Evolutionary conservation across 1,139 yeast genomes (phyloP).

Genomic region (Saccharomyces hybrid): DNA sequence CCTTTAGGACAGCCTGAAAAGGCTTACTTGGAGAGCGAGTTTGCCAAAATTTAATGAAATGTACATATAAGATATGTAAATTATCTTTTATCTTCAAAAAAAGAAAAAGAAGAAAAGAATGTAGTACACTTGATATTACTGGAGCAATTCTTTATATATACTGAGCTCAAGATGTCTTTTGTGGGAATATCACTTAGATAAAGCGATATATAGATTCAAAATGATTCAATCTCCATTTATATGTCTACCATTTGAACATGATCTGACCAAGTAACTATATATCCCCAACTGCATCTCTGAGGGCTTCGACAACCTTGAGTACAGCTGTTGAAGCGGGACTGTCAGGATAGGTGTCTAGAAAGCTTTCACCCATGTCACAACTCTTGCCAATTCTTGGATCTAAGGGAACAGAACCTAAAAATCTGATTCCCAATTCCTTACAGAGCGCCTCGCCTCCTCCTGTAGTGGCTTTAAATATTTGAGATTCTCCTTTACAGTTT

Average conservation of each 20-base stretch:
- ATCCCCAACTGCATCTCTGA: conserved; percentile 34
- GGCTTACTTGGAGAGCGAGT: conserved; percentile 10
- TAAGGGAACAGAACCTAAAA: conserved; percentile 85
- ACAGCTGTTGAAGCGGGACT: conserved; percentile 92
- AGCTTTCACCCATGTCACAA: conserved; percentile 85
- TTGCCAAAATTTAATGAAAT: conserved; percentile 2
- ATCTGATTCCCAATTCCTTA: conserved; percentile 65
- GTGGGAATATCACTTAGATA: neutral
- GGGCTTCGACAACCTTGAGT: conserved; percentile 63
- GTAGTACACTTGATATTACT: neutral
- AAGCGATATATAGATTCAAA: neutral
- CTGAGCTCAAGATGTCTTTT: neutral
- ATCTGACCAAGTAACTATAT: conserved; percentile 8
- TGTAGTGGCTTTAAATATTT: conserved; percentile 89
- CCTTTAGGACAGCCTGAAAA: conserved; percentile 27
- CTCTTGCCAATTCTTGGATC: conserved; percentile 94
- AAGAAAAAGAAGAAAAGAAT: neutral
- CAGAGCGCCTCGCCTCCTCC: conserved; percentile 94
- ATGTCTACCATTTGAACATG: neutral
- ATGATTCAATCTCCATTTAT: neutral
- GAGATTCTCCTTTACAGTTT: conserved; percentile 80
- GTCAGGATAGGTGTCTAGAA: conserved; percentile 76
- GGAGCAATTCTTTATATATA: neutral
- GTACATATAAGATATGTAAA: neutral
- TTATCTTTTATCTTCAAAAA: neutral